These are phyloP conservation scores for Umbelopsis vinacea DNA, from an alignment of 192 early-diverging fungal species.

Conservation along the genomic window DNA sequence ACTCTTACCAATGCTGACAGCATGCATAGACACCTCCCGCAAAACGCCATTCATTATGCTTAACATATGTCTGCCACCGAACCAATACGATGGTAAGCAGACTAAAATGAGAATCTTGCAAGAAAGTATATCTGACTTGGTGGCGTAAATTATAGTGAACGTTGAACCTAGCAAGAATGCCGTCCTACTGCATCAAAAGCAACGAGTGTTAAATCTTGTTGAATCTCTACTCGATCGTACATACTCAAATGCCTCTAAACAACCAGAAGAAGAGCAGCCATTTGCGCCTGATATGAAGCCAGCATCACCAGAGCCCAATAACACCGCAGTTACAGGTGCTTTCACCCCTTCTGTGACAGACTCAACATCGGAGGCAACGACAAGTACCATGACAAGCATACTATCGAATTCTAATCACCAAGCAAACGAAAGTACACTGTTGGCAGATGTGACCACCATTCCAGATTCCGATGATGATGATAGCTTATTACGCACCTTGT, in stretches of 20 bases:
- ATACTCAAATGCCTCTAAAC: background rate
- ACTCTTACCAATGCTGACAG: background rate
- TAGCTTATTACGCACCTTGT: too few species aligned
- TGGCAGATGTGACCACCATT: too few species aligned
- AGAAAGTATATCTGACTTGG: background rate
- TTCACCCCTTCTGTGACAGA: background rate
- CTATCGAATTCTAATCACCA: too few species aligned
- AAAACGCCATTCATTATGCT: slow-evolving; percentile 34
- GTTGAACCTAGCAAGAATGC: slow-evolving; percentile 45
- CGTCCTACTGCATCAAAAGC: slow-evolving; percentile 33
- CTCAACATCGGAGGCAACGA: too few species aligned
- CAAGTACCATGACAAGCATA: too few species aligned
- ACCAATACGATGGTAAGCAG: slow-evolving; percentile 30
- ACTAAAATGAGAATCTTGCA: background rate
- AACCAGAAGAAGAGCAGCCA: background rate
- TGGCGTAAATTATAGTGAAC: slow-evolving; percentile 27
- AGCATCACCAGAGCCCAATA: background rate
- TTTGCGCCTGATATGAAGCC: too few species aligned
- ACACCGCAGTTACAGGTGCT: background rate
- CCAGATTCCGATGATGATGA: too few species aligned
- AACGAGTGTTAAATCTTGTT: slow-evolving; percentile 25
- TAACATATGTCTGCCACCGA: slow-evolving; percentile 22
- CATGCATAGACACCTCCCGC: background rate
- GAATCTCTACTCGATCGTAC: slow-evolving; percentile 23
- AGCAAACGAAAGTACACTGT: too few species aligned